A percentile compares a stretch with the other conserved stretches of the same genome.
These are phyloP conservation scores for Talaromyces piceae DNA, from an alignment of 2,329 filamentous ascomycete genomes.

Conservation along the genomic window DNA sequence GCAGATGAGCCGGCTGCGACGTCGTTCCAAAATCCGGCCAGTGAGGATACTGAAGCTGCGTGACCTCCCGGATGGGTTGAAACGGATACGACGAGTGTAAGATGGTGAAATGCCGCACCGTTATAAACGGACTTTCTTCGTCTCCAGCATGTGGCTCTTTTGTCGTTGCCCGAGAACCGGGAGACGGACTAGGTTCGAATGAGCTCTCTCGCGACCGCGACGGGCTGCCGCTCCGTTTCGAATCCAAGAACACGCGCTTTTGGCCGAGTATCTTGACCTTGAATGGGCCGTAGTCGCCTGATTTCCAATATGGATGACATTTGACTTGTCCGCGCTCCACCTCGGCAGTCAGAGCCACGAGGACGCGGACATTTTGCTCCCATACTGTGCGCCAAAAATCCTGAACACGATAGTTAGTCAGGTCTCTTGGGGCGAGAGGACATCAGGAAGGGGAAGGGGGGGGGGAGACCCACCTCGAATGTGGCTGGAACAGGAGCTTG, in stretches of 20 bases:
- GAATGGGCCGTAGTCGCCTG: slow-evolving; percentile 68
- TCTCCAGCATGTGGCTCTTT: slow-evolving; percentile 22
- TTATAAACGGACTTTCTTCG: slow-evolving; percentile 64
- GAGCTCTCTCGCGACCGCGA: slow-evolving; percentile 30
- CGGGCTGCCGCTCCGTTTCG: slow-evolving; percentile 40
- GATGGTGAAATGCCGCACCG: slow-evolving; percentile 79
- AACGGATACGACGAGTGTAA: slow-evolving; percentile 72
- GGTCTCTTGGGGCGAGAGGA: too few species aligned
- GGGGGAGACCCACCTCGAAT: slow-evolving; percentile 60
- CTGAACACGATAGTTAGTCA: slow-evolving; percentile 35
- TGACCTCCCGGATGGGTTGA: slow-evolving; percentile 80
- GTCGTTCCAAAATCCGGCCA: slow-evolving; percentile 97
- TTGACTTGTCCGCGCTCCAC: slow-evolving; percentile 89
- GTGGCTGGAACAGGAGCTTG: slow-evolving; percentile 90
- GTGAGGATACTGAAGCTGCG: slow-evolving; percentile 87
- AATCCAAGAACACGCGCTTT: slow-evolving; percentile 69
- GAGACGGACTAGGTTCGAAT: slow-evolving; percentile 26
- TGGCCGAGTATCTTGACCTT: slow-evolving; percentile 72
- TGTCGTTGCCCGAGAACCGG: slow-evolving; percentile 21
- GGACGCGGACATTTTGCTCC: slow-evolving; percentile 90
- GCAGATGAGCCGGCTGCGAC: slow-evolving; percentile 76
- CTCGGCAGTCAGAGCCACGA: slow-evolving; percentile 95
- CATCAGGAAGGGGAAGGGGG: background rate
- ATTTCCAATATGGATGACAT: slow-evolving; percentile 89
- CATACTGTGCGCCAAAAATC: slow-evolving; percentile 98